Percentiles rank a stretch among this genome's conserved stretches.
Evolutionary conservation across 1,139 yeast species (phyloP).

Genomic region (Saccharomyces hybrid): DNA sequence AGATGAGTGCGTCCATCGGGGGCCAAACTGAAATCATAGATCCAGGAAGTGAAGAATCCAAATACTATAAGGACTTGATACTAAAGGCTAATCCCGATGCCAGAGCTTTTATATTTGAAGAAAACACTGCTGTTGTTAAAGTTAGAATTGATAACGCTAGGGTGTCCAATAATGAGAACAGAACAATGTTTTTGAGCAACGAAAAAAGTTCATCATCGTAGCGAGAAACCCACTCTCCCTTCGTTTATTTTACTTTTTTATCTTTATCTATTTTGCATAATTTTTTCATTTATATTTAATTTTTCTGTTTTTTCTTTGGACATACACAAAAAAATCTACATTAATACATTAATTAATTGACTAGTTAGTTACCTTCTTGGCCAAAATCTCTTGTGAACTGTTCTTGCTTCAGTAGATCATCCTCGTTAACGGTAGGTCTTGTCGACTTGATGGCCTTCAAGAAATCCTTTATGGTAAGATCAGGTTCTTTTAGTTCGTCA

Average conservation of each 20-base stretch:
- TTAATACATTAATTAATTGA: not conserved
- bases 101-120: conserved; percentile 55
- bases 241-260: conserved; percentile 5
- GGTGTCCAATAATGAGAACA: conserved; percentile 74
- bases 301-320: not conserved
- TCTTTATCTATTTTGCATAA: not conserved
- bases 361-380: conserved; percentile 73
- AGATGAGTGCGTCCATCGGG: conserved; percentile 68
- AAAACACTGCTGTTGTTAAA: conserved; percentile 55
- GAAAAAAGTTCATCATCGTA: not conserved
- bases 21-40: conserved; percentile 61
- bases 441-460: conserved; percentile 85
- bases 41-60: conserved; percentile 37
- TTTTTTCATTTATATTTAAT: not conserved
- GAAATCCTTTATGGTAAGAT: conserved; percentile 82
- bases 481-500: conserved; percentile 85
- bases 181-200: conserved; percentile 43
- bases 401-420: conserved; percentile 73
- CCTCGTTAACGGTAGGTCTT: conserved; percentile 87
- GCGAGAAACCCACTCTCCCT: conserved; percentile 1
- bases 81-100: conserved; percentile 62
- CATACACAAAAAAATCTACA: not conserved
- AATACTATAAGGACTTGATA: conserved; percentile 50
- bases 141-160: conserved; percentile 60
- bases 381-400: conserved; percentile 93